Evolutionary conservation across 2,329 filamentous ascomycete species (phyloP), one percentile per base, ranked within the genome.

Genomic region (Colletotrichum phormii): DNA sequence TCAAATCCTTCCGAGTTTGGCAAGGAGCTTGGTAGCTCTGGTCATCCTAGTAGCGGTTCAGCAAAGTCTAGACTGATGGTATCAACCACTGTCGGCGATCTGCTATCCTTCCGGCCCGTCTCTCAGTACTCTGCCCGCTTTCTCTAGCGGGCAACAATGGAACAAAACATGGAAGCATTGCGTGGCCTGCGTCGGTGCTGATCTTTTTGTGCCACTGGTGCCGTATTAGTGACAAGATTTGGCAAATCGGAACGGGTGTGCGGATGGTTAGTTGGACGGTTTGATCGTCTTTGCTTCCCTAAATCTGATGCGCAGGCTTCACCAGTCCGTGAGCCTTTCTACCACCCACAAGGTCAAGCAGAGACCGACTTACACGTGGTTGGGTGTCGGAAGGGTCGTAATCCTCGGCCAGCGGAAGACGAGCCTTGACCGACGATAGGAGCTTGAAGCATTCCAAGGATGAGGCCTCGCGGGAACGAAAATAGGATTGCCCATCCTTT

Each of bases 161-260:
- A 37, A 64, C 53, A 33, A 55, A 54, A 53, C 18, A 35, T 51
- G 59, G 26, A 64, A 70, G 54, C 60, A 72, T 70, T 72, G 70
- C 70, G 70, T 35, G 70, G 66, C 66, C 60, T 72, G 62, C 61
- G 31, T 63, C 55, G 55, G 67, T 73, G 71, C 61, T 61, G 29
- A 67, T 67, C 37, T 18, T 63, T 61, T 67, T 66, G 49, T 72
- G 18, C 37, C 51, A 67, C 31, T 64, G 62, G 49, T 65, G 60
- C 66, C 26, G 66, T 64, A 24, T 62, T 61, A 72, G 70, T 49
- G 59, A 61, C n/a, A 31, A 24, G 33, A 33, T 53, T 51, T 26
- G 59, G 49, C 70, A 55, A 55, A 59, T 61, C 65, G 65, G 66
- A 33, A 61, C 42, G 54, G 33, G 26, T 60, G 51, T 67, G 24